A percentile compares a stretch with the other conserved stretches of the same genome.
These are phyloP conservation scores for Sparassis latifolia DNA, from an alignment of 1,284 basidiomycete species.

Conservation along the genomic window DNA sequence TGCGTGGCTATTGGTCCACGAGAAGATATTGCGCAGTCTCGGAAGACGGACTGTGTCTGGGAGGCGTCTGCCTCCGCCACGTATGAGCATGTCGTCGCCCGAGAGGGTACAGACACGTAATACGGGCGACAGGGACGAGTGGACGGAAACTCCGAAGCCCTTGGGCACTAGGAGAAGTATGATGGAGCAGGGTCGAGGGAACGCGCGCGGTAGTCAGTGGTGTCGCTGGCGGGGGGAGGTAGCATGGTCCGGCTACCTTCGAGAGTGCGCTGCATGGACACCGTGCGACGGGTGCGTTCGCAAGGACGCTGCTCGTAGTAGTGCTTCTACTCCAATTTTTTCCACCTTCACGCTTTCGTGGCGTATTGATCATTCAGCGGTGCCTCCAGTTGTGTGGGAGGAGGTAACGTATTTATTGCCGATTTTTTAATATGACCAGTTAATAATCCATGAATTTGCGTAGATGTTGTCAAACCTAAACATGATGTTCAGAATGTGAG, in stretches of 20 bases:
- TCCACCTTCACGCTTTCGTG: constrained; percentile 2
- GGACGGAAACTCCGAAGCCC: constrained; percentile 15
- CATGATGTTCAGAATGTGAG: no score
- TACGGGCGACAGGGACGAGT: constrained; percentile 9
- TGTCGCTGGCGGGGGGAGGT: constrained; percentile 19
- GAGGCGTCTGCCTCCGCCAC: constrained; percentile 16
- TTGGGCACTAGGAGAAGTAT: constrained; percentile 17
- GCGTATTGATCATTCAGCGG: neutral
- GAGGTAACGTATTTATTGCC: no score
- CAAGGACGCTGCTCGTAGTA: neutral
- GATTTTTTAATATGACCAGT: no score
- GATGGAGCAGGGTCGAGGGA: constrained; percentile 16
- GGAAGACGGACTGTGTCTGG: constrained; percentile 3
- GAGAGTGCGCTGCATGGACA: constrained; percentile 12
- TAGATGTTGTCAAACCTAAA: no score
- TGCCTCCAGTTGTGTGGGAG: no score
- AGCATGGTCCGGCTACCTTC: constrained; percentile 16
- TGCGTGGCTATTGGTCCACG: constrained; percentile 11
- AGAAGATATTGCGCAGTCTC: constrained; percentile 6
- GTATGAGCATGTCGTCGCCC: constrained; percentile 6
- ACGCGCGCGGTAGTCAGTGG: constrained; percentile 14
- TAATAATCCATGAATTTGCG: no score
- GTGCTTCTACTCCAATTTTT: constrained; percentile 5
- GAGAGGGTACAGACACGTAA: constrained; percentile 11
- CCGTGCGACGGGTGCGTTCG: constrained; percentile 5